A percentile compares a stretch with the other conserved stretches of the same genome.
Conservation (phyloP, 768 basidiomycete genomes). For the Mycena albidolilacea region DNA sequence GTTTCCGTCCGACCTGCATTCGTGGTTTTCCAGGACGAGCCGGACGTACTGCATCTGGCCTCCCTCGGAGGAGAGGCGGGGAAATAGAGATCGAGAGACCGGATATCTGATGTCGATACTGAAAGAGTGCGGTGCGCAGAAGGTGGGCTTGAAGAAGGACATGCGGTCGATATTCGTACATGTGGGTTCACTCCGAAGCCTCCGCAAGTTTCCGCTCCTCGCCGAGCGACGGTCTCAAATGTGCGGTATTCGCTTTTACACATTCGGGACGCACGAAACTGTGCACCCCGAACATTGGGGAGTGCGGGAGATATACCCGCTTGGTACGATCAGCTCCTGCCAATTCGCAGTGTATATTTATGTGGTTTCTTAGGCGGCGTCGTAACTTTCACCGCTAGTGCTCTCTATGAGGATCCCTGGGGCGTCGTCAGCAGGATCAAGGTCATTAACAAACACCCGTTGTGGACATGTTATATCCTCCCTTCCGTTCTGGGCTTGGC, state of each 20-base stretch:
- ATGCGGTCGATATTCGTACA: conserved; percentile 76
- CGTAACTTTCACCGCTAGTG: conserved; percentile 77
- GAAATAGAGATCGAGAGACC: conserved; percentile 58
- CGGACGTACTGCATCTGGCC: conserved; percentile 68
- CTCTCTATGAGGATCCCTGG: conserved; percentile 67
- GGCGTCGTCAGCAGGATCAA: conserved; percentile 64
- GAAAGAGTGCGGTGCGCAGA: conserved; percentile 57
- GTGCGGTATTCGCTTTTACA: conserved; percentile 70
- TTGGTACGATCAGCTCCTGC: conserved; percentile 61
- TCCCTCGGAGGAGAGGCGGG: conserved; percentile 48
- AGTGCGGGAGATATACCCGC: conserved; percentile 76
- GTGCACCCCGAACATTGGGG: conserved; percentile 70
- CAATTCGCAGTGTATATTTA: not conserved
- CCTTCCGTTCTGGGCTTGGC: conserved; percentile 76
- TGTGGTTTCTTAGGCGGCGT: conserved; percentile 69
- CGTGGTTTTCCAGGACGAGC: conserved; percentile 57
- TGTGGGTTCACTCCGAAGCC: conserved; percentile 64
- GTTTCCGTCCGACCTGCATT: conserved; percentile 64
- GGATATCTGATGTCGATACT: conserved; percentile 59
- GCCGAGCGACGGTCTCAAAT: conserved; percentile 61
- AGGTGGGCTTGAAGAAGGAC: conserved; percentile 55
- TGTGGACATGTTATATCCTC: conserved; percentile 79
- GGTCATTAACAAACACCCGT: conserved; percentile 69
- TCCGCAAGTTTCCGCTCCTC: conserved; percentile 67
- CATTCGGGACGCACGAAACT: conserved; percentile 75